These are phyloP conservation scores for Barnettozyma sp. DNA, from an alignment of 805 yeast genomes.

Conservation along the genomic window DNA sequence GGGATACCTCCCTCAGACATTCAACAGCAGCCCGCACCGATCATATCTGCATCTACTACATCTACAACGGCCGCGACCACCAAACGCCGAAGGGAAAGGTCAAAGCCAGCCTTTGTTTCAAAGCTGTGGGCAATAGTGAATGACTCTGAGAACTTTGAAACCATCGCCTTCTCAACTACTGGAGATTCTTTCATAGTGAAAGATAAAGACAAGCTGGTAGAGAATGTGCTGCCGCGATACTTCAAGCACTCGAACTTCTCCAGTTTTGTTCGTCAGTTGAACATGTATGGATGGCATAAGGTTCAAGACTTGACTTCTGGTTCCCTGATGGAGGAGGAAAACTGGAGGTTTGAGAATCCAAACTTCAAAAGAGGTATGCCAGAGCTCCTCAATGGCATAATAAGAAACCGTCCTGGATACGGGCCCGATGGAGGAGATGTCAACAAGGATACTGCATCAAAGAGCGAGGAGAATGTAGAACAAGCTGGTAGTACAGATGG, in stretches of 20 bases:
- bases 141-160: slow-evolving; percentile 27
- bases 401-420: slow-evolving; percentile 52
- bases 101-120: slow-evolving; percentile 83
- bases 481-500: background rate
- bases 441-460: too few relatives aligned
- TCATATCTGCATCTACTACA: background rate
- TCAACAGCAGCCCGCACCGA: background rate
- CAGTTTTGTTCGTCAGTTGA: slow-evolving; percentile 91
- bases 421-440: too few relatives aligned
- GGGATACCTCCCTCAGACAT: background rate
- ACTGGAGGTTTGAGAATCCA: slow-evolving; percentile 83
- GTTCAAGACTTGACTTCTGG: slow-evolving; percentile 87
- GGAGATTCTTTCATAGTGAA: slow-evolving; percentile 67
- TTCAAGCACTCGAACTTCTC: slow-evolving; percentile 95
- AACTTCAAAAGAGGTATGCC: slow-evolving; percentile 72
- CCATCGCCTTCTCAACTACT: slow-evolving; percentile 1
- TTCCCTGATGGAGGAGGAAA: slow-evolving; percentile 63
- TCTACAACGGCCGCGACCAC: background rate
- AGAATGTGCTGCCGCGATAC: slow-evolving; percentile 76
- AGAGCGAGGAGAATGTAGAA: too few relatives aligned
- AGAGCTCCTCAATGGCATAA: slow-evolving; percentile 77
- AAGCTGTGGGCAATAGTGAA: slow-evolving; percentile 95
- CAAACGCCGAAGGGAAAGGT: slow-evolving; percentile 5
- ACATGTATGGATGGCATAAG: slow-evolving; percentile 99
- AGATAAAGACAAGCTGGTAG: slow-evolving; percentile 78